These are phyloP conservation scores for Populus alba DNA, from an alignment of 345 rosid species.

Conservation along the genomic window DNA sequence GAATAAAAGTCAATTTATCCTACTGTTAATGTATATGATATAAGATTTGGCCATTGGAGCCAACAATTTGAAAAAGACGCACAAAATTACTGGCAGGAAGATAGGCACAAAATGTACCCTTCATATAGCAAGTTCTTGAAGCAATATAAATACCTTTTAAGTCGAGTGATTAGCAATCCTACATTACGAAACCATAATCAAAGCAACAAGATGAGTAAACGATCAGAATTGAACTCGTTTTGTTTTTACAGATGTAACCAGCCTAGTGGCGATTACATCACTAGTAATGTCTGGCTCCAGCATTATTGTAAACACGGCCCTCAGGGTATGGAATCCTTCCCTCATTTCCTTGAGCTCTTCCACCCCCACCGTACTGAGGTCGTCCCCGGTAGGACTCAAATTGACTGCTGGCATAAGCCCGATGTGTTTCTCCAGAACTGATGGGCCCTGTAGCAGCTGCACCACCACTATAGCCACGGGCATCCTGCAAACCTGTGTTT, in stretches of 20 bases:
- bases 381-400: constrained; percentile 8
- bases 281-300: constrained; percentile 6
- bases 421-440: background rate
- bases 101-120: background rate
- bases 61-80: background rate
- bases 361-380: constrained; percentile 11
- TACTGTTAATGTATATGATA: background rate
- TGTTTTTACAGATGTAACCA: background rate
- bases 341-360: constrained; percentile 9
- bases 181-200: background rate
- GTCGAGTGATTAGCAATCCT: background rate
- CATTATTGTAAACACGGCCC: constrained; percentile 20
- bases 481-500: constrained; percentile 4
- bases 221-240: background rate
- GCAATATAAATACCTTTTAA: background rate
- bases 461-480: constrained; percentile 11
- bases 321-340: constrained; percentile 20
- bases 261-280: background rate
- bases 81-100: background rate
- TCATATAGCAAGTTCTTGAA: too few species aligned
- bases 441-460: constrained; percentile 5
- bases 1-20: too few species aligned
- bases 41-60: background rate
- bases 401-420: constrained; percentile 7
- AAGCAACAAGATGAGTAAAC: background rate